These are phyloP conservation scores for Populus deltoides DNA, from an alignment of 345 rosid species.

Conservation along the genomic window DNA sequence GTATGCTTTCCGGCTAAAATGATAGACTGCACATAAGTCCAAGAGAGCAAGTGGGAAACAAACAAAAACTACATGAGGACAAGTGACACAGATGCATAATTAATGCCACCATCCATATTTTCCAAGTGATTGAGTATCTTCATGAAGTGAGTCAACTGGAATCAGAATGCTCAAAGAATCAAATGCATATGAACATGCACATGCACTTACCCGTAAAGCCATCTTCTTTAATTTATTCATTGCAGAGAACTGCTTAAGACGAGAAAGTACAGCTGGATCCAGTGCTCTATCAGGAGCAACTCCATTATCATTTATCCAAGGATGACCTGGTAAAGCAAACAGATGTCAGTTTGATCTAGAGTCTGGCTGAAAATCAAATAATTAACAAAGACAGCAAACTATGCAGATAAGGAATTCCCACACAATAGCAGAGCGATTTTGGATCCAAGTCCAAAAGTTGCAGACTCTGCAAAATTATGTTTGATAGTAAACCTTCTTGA, in stretches of 20 bases:
- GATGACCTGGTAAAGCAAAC: constrained; percentile 62
- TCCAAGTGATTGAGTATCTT: neutral
- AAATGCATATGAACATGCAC: neutral
- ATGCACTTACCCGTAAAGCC: constrained; percentile 81
- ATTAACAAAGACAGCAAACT: neutral
- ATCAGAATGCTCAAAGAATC: neutral
- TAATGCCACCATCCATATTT: neutral
- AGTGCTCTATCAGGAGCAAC: constrained; percentile 95
- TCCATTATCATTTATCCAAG: constrained; percentile 98
- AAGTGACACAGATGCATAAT: neutral
- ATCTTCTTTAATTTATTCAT: constrained; percentile 98
- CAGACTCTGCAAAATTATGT: constrained; percentile 2
- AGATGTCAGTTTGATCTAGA: constrained; percentile 7
- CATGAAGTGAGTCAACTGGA: neutral
- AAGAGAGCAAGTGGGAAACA: neutral
- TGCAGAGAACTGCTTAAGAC: constrained; percentile 94
- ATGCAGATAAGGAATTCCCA: neutral
- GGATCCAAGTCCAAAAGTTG: constrained; percentile 4
- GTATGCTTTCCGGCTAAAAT: neutral
- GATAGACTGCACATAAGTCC: neutral
- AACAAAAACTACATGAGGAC: neutral
- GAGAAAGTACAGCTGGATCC: constrained; percentile 95
- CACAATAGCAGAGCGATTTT: neutral
- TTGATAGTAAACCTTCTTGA: neutral
- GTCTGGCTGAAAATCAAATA: constrained; percentile 2